Conservation (phyloP, 1,284 basidiomycete genomes). For the Pascua guehoae region DNA sequence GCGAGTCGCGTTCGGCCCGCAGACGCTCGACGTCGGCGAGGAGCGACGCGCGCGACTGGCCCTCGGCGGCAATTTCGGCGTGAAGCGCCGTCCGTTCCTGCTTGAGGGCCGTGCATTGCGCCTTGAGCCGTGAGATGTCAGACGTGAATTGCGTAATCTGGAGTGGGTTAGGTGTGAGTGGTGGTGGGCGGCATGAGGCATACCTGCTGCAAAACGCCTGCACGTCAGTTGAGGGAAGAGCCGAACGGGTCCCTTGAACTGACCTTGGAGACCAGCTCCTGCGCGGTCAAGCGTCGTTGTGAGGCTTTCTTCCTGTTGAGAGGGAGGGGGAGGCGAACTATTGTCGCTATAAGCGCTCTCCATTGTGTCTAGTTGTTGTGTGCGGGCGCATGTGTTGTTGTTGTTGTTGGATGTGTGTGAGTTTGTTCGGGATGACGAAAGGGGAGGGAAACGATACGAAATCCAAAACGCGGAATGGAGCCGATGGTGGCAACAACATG, state of each 20-base stretch:
- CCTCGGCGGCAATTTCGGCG: constrained; percentile 5
- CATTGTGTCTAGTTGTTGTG: no score
- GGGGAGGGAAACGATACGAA: no score
- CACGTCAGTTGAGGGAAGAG: neutral
- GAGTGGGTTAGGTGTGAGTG: neutral
- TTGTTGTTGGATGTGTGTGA: no score
- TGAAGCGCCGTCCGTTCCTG: constrained; percentile 8
- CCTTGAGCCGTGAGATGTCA: constrained; percentile 13
- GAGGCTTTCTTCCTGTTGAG: constrained; percentile 14
- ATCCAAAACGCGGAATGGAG: no score
- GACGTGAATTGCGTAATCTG: constrained; percentile 15
- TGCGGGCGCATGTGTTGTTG: no score
- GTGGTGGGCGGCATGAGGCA: neutral
- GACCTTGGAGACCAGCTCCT: constrained; percentile 7
- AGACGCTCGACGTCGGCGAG: constrained; percentile 10
- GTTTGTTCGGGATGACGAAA: no score
- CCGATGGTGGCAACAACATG: no score
- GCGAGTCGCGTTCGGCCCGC: constrained; percentile 12
- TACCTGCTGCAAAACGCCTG: constrained; percentile 12
- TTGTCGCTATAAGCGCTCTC: no score
- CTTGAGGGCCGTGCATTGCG: constrained; percentile 16
- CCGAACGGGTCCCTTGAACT: neutral
- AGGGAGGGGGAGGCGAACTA: no score
- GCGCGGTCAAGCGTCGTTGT: constrained; percentile 10
- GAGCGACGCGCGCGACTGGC: constrained; percentile 1